Conservation (phyloP, 768 basidiomycete species). For the Trametes maxima region DNA sequence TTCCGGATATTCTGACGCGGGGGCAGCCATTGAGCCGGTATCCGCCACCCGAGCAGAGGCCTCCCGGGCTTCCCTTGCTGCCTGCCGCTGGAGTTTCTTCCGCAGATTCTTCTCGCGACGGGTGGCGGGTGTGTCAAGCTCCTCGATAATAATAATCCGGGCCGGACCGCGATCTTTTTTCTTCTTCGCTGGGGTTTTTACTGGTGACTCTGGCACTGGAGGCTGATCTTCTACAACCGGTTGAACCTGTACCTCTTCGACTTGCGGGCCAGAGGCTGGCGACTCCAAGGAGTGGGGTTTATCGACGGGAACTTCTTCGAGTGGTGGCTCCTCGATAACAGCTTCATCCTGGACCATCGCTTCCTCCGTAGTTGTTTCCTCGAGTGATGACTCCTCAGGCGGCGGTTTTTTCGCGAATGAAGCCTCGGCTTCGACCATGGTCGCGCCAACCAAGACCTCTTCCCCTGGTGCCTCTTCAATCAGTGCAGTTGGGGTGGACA, state of each 20-base stretch:
- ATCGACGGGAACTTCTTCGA: too few relatives aligned
- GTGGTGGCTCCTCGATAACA: too few relatives aligned
- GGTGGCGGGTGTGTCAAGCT: constrained; percentile 70
- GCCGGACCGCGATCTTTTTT: constrained; percentile 36
- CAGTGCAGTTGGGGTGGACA: too few relatives aligned
- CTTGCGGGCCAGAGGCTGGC: too few relatives aligned
- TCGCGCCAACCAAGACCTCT: too few relatives aligned
- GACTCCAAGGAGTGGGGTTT: too few relatives aligned
- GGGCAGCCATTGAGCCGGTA: background rate
- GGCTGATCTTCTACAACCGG: background rate
- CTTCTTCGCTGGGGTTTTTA: background rate
- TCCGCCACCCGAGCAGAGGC: constrained; percentile 9
- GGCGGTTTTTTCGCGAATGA: background rate
- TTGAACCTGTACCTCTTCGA: background rate
- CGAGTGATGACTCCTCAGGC: background rate
- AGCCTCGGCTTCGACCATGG: too few relatives aligned
- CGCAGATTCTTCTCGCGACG: constrained; percentile 58
- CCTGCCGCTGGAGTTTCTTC: constrained; percentile 41
- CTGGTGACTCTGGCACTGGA: background rate
- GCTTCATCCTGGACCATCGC: too few relatives aligned
- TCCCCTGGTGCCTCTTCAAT: too few relatives aligned
- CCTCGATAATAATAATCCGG: constrained; percentile 66
- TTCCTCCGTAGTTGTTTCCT: too few relatives aligned
- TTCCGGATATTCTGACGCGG: background rate
- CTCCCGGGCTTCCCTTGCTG: constrained; percentile 16